Percentiles rank a stretch among this genome's conserved stretches.
These are phyloP conservation scores for Exophiala lecanii-corni DNA, from an alignment of 2,329 filamentous ascomycete species.

Conservation along the genomic window DNA sequence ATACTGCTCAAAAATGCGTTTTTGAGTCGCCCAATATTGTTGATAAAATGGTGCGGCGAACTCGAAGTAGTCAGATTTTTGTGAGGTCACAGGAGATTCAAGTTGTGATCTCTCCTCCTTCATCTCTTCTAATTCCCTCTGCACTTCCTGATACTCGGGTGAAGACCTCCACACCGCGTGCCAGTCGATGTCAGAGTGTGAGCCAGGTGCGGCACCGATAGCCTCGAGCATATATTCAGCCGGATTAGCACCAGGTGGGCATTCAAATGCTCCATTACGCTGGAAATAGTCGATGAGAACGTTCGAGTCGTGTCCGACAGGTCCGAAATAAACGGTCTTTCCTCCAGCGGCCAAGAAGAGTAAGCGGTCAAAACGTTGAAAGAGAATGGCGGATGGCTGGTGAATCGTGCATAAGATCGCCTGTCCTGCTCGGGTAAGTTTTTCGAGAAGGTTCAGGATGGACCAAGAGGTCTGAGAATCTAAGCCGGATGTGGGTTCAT, in stretches of 20 bases:
- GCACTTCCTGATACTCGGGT: conserved; percentile 52
- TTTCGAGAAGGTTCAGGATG: conserved; percentile 80
- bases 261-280: conserved; percentile 55
- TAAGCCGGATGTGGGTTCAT: conserved; percentile 92
- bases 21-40: conserved; percentile 64
- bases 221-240: conserved; percentile 68
- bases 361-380: conserved; percentile 71
- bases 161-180: conserved; percentile 57
- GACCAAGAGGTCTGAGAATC: conserved; percentile 92
- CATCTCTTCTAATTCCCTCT: conserved; percentile 53
- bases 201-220: conserved; percentile 58
- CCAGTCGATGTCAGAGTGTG: conserved; percentile 62
- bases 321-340: conserved; percentile 64
- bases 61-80: conserved; percentile 49
- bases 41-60: conserved; percentile 68
- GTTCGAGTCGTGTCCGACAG: conserved; percentile 56
- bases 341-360: conserved; percentile 61
- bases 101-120: conserved; percentile 70
- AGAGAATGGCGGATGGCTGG: conserved; percentile 87
- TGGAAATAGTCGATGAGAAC: conserved; percentile 61
- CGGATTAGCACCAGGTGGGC: conserved; percentile 61
- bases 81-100: conserved; percentile 35
- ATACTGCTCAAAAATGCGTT: conserved; percentile 63
- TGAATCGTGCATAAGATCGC: conserved; percentile 96
- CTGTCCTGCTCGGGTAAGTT: conserved; percentile 80